phyloP scores from a whole-genome alignment of 2,329 filamentous ascomycete genomes.

The Fusarium sp. region DNA sequence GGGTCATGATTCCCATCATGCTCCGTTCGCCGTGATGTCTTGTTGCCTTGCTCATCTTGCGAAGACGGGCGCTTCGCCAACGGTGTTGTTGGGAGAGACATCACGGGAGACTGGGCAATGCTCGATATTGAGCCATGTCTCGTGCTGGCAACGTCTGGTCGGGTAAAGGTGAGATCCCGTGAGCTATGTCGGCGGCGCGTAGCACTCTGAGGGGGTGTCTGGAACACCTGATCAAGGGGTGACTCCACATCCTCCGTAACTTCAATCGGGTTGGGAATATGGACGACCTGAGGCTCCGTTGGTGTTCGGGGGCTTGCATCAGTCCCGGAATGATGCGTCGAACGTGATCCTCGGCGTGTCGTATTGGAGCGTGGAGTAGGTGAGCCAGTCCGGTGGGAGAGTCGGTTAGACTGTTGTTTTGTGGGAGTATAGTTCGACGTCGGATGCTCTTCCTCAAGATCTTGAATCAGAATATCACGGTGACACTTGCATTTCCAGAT shows the following conservation, averaged over 20 bases:
- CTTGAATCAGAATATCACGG: conserved; percentile 86
- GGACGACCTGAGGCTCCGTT: conserved; percentile 42
- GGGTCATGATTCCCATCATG: conserved; percentile 60
- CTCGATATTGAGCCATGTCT: conserved; percentile 54
- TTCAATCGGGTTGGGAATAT: conserved; percentile 39
- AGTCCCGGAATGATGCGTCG: conserved; percentile 43
- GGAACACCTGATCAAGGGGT: conserved; percentile 50
- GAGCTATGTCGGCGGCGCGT: conserved; percentile 47
- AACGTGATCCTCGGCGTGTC: conserved; percentile 49
- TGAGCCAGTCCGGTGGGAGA: conserved; percentile 46
- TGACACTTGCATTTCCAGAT: conserved; percentile 95
- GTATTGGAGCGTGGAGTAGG: conserved; percentile 45
- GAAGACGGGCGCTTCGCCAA: conserved; percentile 35
- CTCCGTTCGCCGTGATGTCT: conserved; percentile 34
- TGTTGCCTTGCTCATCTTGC: conserved; percentile 40
- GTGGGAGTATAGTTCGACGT: conserved; percentile 42
- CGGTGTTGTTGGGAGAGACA: conserved; percentile 44
- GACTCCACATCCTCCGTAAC: conserved; percentile 43
- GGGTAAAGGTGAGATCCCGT: conserved; percentile 44
- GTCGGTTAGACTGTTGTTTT: conserved; percentile 46
- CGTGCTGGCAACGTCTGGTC: conserved; percentile 42
- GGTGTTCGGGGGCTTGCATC: conserved; percentile 50
- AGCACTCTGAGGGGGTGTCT: conserved; percentile 52
- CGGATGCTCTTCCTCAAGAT: conserved; percentile 82
- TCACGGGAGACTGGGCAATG: conserved; percentile 48